phyloP scores from a whole-genome alignment of 2,329 filamentous ascomycete species.

The Pseudogymnoascus sp. region DNA sequence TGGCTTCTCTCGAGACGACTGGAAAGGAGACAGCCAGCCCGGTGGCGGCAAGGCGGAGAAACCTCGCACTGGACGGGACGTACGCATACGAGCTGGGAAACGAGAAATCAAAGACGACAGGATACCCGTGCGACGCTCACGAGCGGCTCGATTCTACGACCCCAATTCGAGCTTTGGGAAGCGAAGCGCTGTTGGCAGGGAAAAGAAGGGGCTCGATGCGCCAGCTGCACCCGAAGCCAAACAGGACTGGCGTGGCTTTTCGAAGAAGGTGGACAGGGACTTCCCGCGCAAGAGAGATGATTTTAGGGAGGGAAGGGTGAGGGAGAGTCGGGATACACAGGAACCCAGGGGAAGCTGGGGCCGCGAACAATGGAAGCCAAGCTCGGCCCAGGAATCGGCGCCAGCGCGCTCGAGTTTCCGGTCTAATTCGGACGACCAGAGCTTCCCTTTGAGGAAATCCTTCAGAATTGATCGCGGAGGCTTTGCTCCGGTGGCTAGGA shows the following conservation, averaged over 20 bases:
- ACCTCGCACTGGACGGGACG: neutral
- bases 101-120: slow-evolving; percentile 7
- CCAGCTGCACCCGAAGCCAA: slow-evolving; percentile 13
- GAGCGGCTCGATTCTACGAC: slow-evolving; percentile 46
- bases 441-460: neutral
- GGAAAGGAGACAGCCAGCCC: neutral
- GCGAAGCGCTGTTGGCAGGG: slow-evolving; percentile 46
- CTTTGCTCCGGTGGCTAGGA: neutral
- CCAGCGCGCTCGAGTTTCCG: neutral
- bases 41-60: neutral
- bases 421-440: neutral
- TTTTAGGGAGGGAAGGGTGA: neutral
- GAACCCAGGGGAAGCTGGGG: neutral
- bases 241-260: slow-evolving; percentile 11
- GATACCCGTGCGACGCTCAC: slow-evolving; percentile 35
- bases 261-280: neutral
- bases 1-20: slow-evolving; percentile 16
- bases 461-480: neutral
- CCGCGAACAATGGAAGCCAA: neutral
- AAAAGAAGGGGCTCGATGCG: slow-evolving; percentile 29
- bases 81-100: slow-evolving; percentile 10
- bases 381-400: neutral
- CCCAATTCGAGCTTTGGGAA: slow-evolving; percentile 43
- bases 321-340: slow-evolving; percentile 7
- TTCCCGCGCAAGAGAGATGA: neutral